A percentile compares a stretch with the other conserved stretches of the same genome.
Conservation (phyloP, 345 rosid genomes). For the Aquilaria sinensis region DNA sequence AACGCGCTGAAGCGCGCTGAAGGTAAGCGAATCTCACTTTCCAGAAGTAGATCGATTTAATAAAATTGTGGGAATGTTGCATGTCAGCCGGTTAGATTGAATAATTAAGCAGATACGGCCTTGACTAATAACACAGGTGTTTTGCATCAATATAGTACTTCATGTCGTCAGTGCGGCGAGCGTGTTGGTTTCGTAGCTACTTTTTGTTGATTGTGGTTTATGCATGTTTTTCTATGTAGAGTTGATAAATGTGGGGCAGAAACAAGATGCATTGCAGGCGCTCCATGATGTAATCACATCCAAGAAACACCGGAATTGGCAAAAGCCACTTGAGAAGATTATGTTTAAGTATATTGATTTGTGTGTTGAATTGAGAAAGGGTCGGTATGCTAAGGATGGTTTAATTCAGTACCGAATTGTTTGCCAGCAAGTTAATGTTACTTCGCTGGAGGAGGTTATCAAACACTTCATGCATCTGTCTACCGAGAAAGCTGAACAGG, state of each 20-base stretch:
- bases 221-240: slow-evolving; percentile 33
- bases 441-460: slow-evolving; percentile 96
- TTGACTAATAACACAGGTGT: no score
- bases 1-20: slow-evolving; percentile 93
- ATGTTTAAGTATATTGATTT: slow-evolving; percentile 98
- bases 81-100: no score
- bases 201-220: neutral
- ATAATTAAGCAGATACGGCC: no score
- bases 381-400: slow-evolving; percentile 96
- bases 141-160: no score
- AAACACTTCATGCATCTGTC: slow-evolving; percentile 94
- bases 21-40: slow-evolving; percentile 34
- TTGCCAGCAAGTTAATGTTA: slow-evolving; percentile 94
- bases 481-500: slow-evolving; percentile 96
- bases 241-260: slow-evolving; percentile 95
- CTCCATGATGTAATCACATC: slow-evolving; percentile 90
- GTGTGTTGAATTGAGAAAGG: slow-evolving; percentile 89
- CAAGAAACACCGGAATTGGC: slow-evolving; percentile 94
- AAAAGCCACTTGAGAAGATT: slow-evolving; percentile 79
- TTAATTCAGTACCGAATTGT: slow-evolving; percentile 89
- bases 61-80: no score
- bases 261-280: slow-evolving; percentile 90
- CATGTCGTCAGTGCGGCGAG: no score
- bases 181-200: no score
- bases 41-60: no score